Evolutionary conservation across 2,329 filamentous ascomycete species (phyloP), one percentile per base, ranked within the genome.

Genomic region (Talaromyces islandicus): DNA sequence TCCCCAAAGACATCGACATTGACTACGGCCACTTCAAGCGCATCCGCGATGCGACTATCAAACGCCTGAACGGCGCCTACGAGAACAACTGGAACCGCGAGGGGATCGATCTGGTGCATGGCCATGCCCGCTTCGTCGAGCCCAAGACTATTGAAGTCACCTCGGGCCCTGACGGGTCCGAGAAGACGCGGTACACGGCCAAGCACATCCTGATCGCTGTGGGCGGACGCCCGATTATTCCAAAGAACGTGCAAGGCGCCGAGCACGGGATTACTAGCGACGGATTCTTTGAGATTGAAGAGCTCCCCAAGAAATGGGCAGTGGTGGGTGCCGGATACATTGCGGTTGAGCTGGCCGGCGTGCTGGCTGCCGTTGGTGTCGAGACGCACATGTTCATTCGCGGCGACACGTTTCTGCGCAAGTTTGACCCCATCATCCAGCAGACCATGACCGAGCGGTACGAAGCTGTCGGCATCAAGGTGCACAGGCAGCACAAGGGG

Each of bases 381-480:
- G 79, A 81, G 63, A 79, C 78, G 2, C 78, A 81, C 68, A 73
- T 81, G 74, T 81, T 81, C 66, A 80, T 81, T 64, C 75, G 80
- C 12, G 75, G 77, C 9, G 69, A 80, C 46, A 75, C 69, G 12
- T 79, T 82, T 62, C 67, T 82, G 63, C 72, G 80, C 62, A 81
- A 77, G 63, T 82, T 82, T 64, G 80, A 82, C 67, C 78, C 79
- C 0, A 81, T 81, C 78, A 69, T 82, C 56, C 79, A 81, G 65
- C 71, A 80, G 56, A 81, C 79, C 12, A 76, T 82, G 75, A 82
- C 79, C 12, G 74, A 77, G 59, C 74, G 78, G 46, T 83, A 83
- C 63, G 80, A 81, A 64, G 75, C 77, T 41, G 68, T 73, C 3
- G 80, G 80, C 12, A 72, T 83, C 25, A 73, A 77, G 38, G 69